Conservation (phyloP, 2,329 filamentous ascomycete genomes). For the Uncinocarpus reesii region DNA sequence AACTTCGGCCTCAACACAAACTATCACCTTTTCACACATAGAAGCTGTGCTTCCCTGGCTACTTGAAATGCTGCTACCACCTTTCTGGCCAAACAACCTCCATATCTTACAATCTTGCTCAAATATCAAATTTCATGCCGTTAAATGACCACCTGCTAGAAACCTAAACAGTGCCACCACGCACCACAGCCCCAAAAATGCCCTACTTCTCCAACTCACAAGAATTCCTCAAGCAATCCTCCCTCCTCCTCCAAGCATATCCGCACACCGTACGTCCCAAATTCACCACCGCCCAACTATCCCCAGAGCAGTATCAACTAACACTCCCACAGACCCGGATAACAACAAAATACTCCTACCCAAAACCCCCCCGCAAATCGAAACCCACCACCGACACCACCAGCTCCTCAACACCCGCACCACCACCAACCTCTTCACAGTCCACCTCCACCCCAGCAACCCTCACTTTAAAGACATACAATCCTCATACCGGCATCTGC, state of each 20-base stretch:
- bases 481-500: conserved; percentile 67
- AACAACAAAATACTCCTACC: conserved; percentile 81
- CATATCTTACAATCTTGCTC: neutral
- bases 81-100: neutral
- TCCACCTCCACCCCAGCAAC: conserved; percentile 48
- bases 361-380: conserved; percentile 25
- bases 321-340: conserved; percentile 60
- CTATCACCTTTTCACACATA: no score
- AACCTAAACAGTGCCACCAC: neutral
- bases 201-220: conserved; percentile 70
- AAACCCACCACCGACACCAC: conserved; percentile 26
- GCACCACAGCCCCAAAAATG: conserved; percentile 45
- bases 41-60: no score
- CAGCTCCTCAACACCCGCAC: conserved; percentile 17
- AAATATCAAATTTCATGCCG: neutral
- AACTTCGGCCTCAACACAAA: no score
- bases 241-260: conserved; percentile 72
- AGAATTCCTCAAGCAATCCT: conserved; percentile 83
- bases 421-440: conserved; percentile 22
- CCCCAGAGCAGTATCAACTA: conserved; percentile 6
- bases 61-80: no score
- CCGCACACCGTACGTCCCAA: conserved; percentile 60
- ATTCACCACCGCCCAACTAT: neutral
- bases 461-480: conserved; percentile 80
- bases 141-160: neutral